phyloP scores from a whole-genome alignment of 352 stramenopile species.

The Phytophthora cactorum region DNA sequence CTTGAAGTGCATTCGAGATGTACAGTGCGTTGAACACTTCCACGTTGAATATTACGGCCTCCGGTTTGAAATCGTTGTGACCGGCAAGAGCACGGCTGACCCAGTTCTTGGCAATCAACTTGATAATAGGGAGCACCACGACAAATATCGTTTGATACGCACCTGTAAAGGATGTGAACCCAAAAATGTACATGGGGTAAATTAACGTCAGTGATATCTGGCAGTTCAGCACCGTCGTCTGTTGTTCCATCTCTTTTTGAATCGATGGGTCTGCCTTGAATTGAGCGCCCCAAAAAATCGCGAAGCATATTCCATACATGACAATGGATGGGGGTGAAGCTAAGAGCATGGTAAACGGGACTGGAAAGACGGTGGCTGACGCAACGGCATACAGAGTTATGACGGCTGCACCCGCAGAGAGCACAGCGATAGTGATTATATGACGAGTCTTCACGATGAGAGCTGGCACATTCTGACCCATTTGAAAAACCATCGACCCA shows the following conservation, averaged over 20 bases:
- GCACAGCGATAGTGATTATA: constrained; percentile 13
- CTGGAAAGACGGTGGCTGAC: constrained; percentile 18
- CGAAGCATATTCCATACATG: constrained; percentile 21
- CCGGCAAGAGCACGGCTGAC: constrained; percentile 26
- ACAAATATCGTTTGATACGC: constrained; percentile 25
- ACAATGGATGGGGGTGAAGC: constrained; percentile 19
- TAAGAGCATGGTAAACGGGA: constrained; percentile 21
- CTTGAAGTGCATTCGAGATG: constrained; percentile 31
- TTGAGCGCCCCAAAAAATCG: constrained; percentile 20
- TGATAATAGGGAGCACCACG: constrained; percentile 17
- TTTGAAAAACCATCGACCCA: constrained; percentile 19
- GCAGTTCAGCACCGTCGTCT: constrained; percentile 24
- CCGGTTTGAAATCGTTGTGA: constrained; percentile 36
- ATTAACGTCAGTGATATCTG: constrained; percentile 25
- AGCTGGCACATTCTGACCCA: constrained; percentile 17
- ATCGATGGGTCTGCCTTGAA: constrained; percentile 20
- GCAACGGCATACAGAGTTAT: constrained; percentile 15
- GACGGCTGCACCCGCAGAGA: constrained; percentile 6
- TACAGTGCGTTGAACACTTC: constrained; percentile 41
- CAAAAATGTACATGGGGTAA: constrained; percentile 40
- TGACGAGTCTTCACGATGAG: constrained; percentile 16
- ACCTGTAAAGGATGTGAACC: constrained; percentile 22
- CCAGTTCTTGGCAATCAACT: constrained; percentile 33
- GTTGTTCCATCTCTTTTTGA: constrained; percentile 18
- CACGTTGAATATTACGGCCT: constrained; percentile 47